Base-by-base conservation (phyloP, 129 eudicot genomes). In the Flaveria ramosissima region DNA sequence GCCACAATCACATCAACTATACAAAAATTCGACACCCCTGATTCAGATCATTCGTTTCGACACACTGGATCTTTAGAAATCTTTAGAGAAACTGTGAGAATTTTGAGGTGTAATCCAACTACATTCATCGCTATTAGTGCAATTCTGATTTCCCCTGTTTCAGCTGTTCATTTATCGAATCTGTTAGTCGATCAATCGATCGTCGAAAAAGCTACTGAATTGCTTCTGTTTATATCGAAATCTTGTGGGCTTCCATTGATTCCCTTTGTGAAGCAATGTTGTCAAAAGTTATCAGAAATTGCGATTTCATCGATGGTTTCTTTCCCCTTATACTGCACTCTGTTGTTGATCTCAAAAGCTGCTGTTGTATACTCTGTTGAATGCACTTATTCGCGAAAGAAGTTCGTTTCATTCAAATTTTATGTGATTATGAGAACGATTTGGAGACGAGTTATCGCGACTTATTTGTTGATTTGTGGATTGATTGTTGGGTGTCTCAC, bases 341-440 rank as follows among this genome's bases (percentile, higher is more conserved):
- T 92, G 64, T 86, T 84, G 50, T 82, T 92, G 32, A 24, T 88
- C 23, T 92, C 98, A 0, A 92, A 92, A 71, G 90, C 83, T 42
- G 92, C 96, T 8, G 89, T 90, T 65, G 96, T 90, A n/a, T 85
- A 90, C 83, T 76, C 94, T 0, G 92, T 92, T 47, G 96, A 92
- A 61, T 92, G 96, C 69, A 88, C 88, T 3, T 92, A 90, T 47
- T 86, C 94, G 3, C 86, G 87, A 65, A 90, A 84, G 51, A 81
- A 77, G 41, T 86, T 89, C 48, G 92, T 84, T 73, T 72, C 72
- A 0, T 48, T 63, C 3, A 92, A 85, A 68, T 80, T 84, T 15
- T 83, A 62, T 68, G 76, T 71, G 11, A 72, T 92, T 1, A 21
- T 83, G 16, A 60, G 43, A 51, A 88, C 84, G 81, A 78, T 86